phyloP scores from a whole-genome alignment of 2,329 filamentous ascomycete genomes.

The Talaromyces sp. region DNA sequence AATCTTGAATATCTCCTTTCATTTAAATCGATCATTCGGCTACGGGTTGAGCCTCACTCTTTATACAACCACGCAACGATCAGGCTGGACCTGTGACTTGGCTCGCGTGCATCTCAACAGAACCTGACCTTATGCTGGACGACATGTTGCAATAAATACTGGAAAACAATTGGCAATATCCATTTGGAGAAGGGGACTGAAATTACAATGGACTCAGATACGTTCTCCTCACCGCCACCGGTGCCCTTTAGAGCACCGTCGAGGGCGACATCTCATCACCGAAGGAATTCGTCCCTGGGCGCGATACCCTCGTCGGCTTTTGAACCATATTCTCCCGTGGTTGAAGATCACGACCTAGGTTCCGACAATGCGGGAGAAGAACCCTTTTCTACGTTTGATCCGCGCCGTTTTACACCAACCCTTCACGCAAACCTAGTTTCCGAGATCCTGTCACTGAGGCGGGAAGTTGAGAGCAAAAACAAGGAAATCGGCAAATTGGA shows the following conservation, averaged over 20 bases:
- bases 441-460: constrained; percentile 80
- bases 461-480: constrained; percentile 87
- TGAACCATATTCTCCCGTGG: constrained; percentile 38
- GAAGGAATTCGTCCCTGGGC: constrained; percentile 64
- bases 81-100: constrained; percentile 11
- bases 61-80: not conserved
- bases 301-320: constrained; percentile 54
- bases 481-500: constrained; percentile 85
- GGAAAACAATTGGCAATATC: not conserved
- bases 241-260: constrained; percentile 67
- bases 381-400: constrained; percentile 72
- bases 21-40: not conserved
- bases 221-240: constrained; percentile 61
- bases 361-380: constrained; percentile 47
- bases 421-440: constrained; percentile 91
- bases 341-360: constrained; percentile 38
- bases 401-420: constrained; percentile 89
- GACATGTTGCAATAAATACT: constrained; percentile 11
- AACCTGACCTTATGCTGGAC: not conserved
- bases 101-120: not conserved
- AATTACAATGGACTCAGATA: constrained; percentile 6
- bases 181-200: not conserved
- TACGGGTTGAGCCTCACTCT: not conserved
- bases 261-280: constrained; percentile 56
- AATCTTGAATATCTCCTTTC: not conserved